Conservation (phyloP, 495 filamentous ascomycete genomes). For the Penicillium daleae region DNA sequence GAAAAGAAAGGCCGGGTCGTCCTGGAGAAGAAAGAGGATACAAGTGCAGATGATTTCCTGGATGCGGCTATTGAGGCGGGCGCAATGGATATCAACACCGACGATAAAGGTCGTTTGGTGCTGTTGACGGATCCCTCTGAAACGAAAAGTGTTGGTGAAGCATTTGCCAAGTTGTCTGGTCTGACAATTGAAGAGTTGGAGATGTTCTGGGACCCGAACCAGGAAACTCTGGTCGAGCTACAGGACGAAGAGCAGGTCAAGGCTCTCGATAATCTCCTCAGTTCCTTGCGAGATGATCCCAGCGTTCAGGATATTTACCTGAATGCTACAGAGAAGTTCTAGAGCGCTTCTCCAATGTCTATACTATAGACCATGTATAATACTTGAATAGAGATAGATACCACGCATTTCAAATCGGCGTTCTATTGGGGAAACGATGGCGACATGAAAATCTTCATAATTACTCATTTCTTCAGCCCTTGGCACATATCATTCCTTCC, state of each 20-base stretch:
- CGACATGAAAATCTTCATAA: no score
- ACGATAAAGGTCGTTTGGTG: conserved; percentile 69
- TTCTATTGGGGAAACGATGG: conserved; percentile 2
- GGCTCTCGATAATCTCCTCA: conserved; percentile 51
- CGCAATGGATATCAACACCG: conserved; percentile 76
- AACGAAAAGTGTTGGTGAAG: conserved; percentile 66
- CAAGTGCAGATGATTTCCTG: conserved; percentile 73
- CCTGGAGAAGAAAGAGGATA: conserved; percentile 65
- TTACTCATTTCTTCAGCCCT: no score
- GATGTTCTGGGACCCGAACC: conserved; percentile 84
- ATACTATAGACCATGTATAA: conserved; percentile 23
- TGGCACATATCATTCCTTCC: conserved; percentile 37
- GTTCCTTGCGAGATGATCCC: conserved; percentile 57
- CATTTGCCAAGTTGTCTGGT: conserved; percentile 57
- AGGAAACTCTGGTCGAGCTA: conserved; percentile 68
- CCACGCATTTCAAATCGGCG: conserved; percentile 26
- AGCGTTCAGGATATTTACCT: conserved; percentile 71
- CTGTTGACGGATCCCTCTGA: conserved; percentile 74
- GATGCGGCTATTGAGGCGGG: conserved; percentile 87
- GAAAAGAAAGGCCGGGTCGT: conserved; percentile 72
- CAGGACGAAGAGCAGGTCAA: conserved; percentile 56
- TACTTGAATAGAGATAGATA: conserved; percentile 23
- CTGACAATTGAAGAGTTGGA: conserved; percentile 70
- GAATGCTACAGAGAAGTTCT: conserved; percentile 52
- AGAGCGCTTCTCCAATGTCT: background rate